These are phyloP conservation scores for Ganoderma leucocontextum DNA, from an alignment of 1,284 basidiomycete species.

Conservation along the genomic window DNA sequence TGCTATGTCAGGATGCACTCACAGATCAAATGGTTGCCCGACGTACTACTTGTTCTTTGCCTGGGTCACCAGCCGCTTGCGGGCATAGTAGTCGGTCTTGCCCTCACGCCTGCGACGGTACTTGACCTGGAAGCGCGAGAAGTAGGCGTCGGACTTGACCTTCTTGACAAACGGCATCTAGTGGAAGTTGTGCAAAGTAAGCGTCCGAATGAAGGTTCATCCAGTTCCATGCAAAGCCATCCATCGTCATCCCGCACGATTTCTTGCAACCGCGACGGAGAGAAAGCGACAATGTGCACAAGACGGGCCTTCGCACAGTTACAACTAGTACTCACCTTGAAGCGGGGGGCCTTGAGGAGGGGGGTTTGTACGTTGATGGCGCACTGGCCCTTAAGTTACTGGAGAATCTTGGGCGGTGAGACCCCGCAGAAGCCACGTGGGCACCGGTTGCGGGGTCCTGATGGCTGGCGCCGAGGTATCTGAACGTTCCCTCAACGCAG, in stretches of 20 bases:
- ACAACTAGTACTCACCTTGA: slow-evolving; percentile 59
- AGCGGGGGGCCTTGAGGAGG: slow-evolving; percentile 49
- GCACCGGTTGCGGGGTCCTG: slow-evolving; percentile 18
- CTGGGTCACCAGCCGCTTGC: slow-evolving; percentile 95
- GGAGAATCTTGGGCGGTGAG: slow-evolving; percentile 17
- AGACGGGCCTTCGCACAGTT: slow-evolving; percentile 5
- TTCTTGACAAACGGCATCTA: slow-evolving; percentile 93
- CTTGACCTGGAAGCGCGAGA: slow-evolving; percentile 97
- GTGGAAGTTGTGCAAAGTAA: slow-evolving; percentile 23
- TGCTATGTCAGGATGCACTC: background rate
- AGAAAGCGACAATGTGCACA: background rate
- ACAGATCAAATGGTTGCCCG: background rate
- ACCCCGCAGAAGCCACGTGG: slow-evolving; percentile 28
- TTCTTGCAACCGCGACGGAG: background rate
- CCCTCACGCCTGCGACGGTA: slow-evolving; percentile 96
- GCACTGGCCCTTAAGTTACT: slow-evolving; percentile 17
- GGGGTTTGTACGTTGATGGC: slow-evolving; percentile 40
- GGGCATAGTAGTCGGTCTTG: slow-evolving; percentile 99
- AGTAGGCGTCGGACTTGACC: slow-evolving; percentile 92
- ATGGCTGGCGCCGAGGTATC: too few species aligned
- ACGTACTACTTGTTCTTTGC: slow-evolving; percentile 99
- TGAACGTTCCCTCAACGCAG: background rate
- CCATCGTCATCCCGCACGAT: slow-evolving; percentile 34
- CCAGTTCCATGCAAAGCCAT: slow-evolving; percentile 40
- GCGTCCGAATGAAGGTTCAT: slow-evolving; percentile 41